Conservation (phyloP, 768 basidiomycete species). For the Pleurotus tuoliensis region DNA sequence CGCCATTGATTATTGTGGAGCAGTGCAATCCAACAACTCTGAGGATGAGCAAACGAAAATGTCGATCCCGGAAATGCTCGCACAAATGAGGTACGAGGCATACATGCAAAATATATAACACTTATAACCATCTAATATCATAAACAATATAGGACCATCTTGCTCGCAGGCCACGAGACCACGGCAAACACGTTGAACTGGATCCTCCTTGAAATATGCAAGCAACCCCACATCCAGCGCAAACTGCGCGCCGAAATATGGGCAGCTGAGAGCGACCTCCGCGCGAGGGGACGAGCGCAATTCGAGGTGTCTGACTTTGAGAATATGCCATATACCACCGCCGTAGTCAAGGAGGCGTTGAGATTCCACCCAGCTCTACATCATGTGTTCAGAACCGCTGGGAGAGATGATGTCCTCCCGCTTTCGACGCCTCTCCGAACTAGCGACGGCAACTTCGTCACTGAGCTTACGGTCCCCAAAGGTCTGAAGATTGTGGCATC, state of each 20-base stretch:
- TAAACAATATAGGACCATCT: slow-evolving; percentile 21
- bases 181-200: slow-evolving; percentile 43
- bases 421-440: slow-evolving; percentile 50
- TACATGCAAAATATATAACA: too few relatives aligned
- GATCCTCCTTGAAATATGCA: slow-evolving; percentile 42
- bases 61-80: slow-evolving; percentile 27
- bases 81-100: slow-evolving; percentile 26
- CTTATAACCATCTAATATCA: too few relatives aligned
- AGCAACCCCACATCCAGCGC: slow-evolving; percentile 42
- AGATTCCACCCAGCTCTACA: slow-evolving; percentile 51
- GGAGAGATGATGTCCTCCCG: slow-evolving; percentile 53
- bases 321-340: slow-evolving; percentile 24
- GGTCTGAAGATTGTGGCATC: slow-evolving; percentile 50
- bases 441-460: slow-evolving; percentile 37
- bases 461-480: slow-evolving; percentile 43
- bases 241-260: slow-evolving; percentile 47
- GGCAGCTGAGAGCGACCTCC: slow-evolving; percentile 8
- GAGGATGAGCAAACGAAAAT: slow-evolving; percentile 26
- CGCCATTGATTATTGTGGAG: background rate
- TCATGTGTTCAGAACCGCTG: slow-evolving; percentile 48
- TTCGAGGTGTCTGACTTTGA: slow-evolving; percentile 26
- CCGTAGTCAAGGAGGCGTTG: slow-evolving; percentile 40
- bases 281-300: slow-evolving; percentile 9
- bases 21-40: slow-evolving; percentile 37
- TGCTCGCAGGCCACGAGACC: slow-evolving; percentile 41